These are phyloP conservation scores for Chamaecyparis obtusa DNA, from an alignment of 75 land plant species.

Conservation along the genomic window DNA sequence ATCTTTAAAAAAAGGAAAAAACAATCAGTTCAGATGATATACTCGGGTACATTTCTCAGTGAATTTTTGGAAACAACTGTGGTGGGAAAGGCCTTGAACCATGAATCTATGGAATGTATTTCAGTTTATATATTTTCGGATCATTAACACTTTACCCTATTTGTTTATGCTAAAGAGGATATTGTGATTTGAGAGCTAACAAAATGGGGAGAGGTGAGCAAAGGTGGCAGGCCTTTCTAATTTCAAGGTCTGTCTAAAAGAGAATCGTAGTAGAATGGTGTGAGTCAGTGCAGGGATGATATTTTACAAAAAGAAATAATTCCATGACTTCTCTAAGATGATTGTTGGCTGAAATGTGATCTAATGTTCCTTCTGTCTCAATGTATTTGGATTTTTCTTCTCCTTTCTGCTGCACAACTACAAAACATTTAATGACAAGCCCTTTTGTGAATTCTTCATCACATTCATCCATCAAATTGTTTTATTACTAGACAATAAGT, in stretches of 20 bases:
- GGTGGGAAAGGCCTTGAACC: not conserved
- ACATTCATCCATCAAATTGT: no score
- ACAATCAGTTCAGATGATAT: not conserved
- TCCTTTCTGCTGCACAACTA: no score
- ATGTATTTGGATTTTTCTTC: not conserved
- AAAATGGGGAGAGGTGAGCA: not conserved
- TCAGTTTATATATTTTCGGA: not conserved
- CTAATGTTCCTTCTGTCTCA: not conserved
- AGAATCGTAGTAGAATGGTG: not conserved
- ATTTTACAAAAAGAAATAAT: not conserved
- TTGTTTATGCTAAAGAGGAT: not conserved
- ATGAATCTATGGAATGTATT: not conserved
- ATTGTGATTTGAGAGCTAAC: not conserved
- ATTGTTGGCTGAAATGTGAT: not conserved
- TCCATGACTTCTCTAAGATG: not conserved
- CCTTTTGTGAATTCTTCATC: no score
- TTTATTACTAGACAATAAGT: not conserved
- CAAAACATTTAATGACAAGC: no score
- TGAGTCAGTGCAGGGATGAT: not conserved
- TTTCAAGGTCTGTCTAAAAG: not conserved
- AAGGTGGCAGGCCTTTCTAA: not conserved
- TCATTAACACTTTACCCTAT: not conserved
- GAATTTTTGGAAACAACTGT: not conserved
- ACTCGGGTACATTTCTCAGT: not conserved
- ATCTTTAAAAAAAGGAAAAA: not conserved